Base-by-base conservation (phyloP, 2,329 filamentous ascomycete genomes). In the Dendryphion nanum region DNA sequence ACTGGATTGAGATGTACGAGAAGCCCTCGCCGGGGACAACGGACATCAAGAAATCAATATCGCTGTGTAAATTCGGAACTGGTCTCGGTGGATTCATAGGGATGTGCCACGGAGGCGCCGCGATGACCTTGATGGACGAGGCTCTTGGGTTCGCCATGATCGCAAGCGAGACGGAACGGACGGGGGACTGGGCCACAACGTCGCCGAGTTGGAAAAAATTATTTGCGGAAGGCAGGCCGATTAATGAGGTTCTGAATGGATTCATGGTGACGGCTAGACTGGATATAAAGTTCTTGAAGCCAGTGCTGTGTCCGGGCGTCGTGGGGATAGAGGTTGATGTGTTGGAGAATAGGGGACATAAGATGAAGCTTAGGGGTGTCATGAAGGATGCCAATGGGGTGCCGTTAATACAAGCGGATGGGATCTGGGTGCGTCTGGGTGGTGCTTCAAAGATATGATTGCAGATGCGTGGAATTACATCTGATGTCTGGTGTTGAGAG, bases 101-200 rank as follows among this genome's bases (percentile, higher is more conserved):
- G 14, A 74, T 84, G 18, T 78, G 79, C 35, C 85, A 90, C 62
- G 85, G 85, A 34, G 85, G 85, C 12, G 71, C 76, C 3, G 70
- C 84, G 18, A 81, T 81, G 12, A 86, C 81, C 1, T 62, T 86
- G 10, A 61, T 89, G 34, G 79, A 86, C 61, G 85, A 89, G 67
- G 77, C 75, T 35, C 42, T 59, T 10, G 44, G 31, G 3, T 46
- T 35, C 14, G 41, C 45, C 26, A 51, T 52, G 43, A 33, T 57
- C 5, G 53, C 46, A 7, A 47, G 47, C 18, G 42, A 48, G 12
- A 40, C 38, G 14, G 38, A 42, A 15, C 4, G 18, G 34, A 35
- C 14, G 21, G 38, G n/a, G 34, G 36, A 10, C 8, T 42, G 35
- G 41, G 18, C 15, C 3, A n/a, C n/a, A n/a, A n/a, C n/a, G n/a